Conservation (phyloP, 2,329 filamentous ascomycete species). For the Pleurostoma richardsiae region DNA sequence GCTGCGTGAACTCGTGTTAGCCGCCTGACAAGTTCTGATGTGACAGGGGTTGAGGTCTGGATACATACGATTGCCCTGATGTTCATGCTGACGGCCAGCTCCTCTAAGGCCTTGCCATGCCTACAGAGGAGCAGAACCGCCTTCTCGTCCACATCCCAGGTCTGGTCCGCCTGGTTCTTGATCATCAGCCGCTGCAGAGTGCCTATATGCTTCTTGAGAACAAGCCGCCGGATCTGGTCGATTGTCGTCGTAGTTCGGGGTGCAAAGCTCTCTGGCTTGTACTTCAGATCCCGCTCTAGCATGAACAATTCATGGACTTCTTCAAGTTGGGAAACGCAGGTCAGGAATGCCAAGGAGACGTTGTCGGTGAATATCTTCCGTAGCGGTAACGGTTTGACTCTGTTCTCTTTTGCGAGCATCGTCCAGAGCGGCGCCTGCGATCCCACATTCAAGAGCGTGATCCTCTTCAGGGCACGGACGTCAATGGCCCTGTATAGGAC, state of each 20-base stretch:
- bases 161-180: slow-evolving; percentile 45
- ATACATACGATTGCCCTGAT: slow-evolving; percentile 47
- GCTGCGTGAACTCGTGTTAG: slow-evolving; percentile 27
- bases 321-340: slow-evolving; percentile 45
- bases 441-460: slow-evolving; percentile 61
- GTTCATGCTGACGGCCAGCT: slow-evolving; percentile 51
- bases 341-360: slow-evolving; percentile 49
- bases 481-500: slow-evolving; percentile 53
- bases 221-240: slow-evolving; percentile 51
- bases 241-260: slow-evolving; percentile 45
- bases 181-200: slow-evolving; percentile 54
- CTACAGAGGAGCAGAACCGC: slow-evolving; percentile 48
- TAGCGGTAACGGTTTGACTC: slow-evolving; percentile 42
- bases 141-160: slow-evolving; percentile 55
- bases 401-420: slow-evolving; percentile 49
- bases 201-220: slow-evolving; percentile 52
- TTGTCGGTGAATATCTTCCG: slow-evolving; percentile 60
- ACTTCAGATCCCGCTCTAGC: slow-evolving; percentile 46
- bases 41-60: background rate
- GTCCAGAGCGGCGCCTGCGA: slow-evolving; percentile 57
- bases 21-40: too few relatives aligned
- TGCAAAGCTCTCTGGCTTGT: slow-evolving; percentile 48
- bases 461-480: slow-evolving; percentile 45
- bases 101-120: slow-evolving; percentile 43
- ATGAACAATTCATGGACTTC: slow-evolving; percentile 55